Evolutionary conservation across 768 basidiomycete species (phyloP).

Genomic region (Baorangia bicolor): DNA sequence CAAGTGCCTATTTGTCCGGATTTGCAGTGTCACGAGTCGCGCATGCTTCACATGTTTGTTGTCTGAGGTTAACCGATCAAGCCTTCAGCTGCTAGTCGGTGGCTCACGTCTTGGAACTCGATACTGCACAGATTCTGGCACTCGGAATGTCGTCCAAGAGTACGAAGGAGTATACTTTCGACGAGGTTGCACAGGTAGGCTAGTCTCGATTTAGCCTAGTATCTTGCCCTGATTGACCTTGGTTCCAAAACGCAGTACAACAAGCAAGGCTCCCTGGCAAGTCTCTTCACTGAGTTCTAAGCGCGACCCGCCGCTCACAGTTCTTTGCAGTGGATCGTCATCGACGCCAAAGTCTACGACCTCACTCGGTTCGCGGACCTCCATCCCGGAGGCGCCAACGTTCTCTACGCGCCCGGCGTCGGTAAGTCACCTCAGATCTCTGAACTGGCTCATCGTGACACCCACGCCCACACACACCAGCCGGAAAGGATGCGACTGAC

Average conservation of each 20-base stretch:
- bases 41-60: neutral
- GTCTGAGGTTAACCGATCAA: neutral
- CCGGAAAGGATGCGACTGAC: slow-evolving; percentile 74
- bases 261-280: slow-evolving; percentile 76
- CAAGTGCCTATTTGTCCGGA: too few species aligned
- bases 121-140: neutral
- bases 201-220: neutral
- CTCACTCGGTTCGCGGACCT: slow-evolving; percentile 77
- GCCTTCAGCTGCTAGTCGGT: neutral
- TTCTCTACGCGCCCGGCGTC: slow-evolving; percentile 63
- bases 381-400: slow-evolving; percentile 82
- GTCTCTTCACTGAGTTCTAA: slow-evolving; percentile 18
- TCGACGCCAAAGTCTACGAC: slow-evolving; percentile 82
- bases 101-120: neutral
- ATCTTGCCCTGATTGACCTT: neutral
- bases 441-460: neutral
- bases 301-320: neutral
- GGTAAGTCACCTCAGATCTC: slow-evolving; percentile 43
- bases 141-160: slow-evolving; percentile 21
- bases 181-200: slow-evolving; percentile 69
- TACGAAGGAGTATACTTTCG: slow-evolving; percentile 41
- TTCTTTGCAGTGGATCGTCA: slow-evolving; percentile 65
- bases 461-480: slow-evolving; percentile 28
- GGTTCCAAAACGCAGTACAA: slow-evolving; percentile 61
- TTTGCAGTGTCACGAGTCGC: neutral